Conservation (phyloP, 805 yeast species). For the Helenozyma baotianmanensis region DNA sequence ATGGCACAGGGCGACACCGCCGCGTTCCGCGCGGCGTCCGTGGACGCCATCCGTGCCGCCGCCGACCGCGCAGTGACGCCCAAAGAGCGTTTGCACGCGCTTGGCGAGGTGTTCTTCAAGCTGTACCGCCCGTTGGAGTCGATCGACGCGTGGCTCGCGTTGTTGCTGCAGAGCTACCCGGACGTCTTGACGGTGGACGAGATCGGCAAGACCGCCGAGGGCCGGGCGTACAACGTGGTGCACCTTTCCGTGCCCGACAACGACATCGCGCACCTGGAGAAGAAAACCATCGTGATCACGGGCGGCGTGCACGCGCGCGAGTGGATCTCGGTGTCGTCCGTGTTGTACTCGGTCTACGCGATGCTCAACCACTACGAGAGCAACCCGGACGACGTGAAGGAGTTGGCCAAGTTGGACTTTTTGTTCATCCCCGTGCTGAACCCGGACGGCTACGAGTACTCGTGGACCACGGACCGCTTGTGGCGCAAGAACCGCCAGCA, state of each 20-base stretch:
- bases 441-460: constrained; percentile 85
- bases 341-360: constrained; percentile 49
- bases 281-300: constrained; percentile 66
- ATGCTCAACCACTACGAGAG: constrained; percentile 26
- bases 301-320: constrained; percentile 90
- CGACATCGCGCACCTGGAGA: constrained; percentile 27
- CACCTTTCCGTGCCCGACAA: constrained; percentile 51
- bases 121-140: constrained; percentile 65
- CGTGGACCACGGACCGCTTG: constrained; percentile 76
- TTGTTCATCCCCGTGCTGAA: constrained; percentile 78
- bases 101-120: constrained; percentile 58
- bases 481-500: constrained; percentile 87
- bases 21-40: constrained; percentile 1
- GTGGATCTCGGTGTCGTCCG: constrained; percentile 76
- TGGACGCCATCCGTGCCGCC: constrained; percentile 1
- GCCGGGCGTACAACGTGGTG: constrained; percentile 62
- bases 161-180: constrained; percentile 59
- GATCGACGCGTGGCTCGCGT: constrained; percentile 68
- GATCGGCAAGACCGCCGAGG: constrained; percentile 75
- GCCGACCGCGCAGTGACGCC: constrained; percentile 3
- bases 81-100: constrained; percentile 3
- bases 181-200: constrained; percentile 56
- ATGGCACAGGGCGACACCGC: background rate
- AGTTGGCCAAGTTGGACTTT: constrained; percentile 60
- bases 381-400: constrained; percentile 38